These are phyloP conservation scores for Yamagishiella unicocca DNA, from an alignment of 139 green algal genomes.

Conservation along the genomic window DNA sequence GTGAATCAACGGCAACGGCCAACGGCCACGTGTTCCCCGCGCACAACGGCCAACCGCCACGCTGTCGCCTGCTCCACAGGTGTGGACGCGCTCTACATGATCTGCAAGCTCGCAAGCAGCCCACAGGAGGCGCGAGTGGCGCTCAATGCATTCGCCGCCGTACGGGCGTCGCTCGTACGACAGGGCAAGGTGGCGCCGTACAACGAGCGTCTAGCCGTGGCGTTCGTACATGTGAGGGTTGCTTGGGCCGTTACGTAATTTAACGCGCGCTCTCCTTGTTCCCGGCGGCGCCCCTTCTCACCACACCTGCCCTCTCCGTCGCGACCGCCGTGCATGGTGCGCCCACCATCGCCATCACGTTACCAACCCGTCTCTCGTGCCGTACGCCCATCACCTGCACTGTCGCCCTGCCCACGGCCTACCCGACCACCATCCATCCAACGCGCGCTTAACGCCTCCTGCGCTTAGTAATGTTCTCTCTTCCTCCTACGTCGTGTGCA, in stretches of 20 bases:
- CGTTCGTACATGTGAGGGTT: conserved; percentile 41
- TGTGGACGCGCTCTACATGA: conserved; percentile 38
- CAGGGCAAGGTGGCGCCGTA: conserved; percentile 12
- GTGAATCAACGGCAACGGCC: background rate
- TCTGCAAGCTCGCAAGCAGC: conserved; percentile 30
- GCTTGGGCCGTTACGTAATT: too few species aligned
- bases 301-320: background rate
- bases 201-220: background rate
- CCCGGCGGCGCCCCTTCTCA: too few species aligned
- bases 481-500: too few species aligned
- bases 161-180: conserved; percentile 37
- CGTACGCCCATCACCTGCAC: background rate
- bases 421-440: background rate
- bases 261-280: too few species aligned
- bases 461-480: background rate
- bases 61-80: background rate
- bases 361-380: background rate
- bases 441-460: background rate
- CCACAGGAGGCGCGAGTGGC: conserved; percentile 31
- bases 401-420: background rate
- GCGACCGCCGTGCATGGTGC: background rate
- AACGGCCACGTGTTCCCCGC: background rate
- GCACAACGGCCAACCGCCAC: background rate
- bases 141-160: conserved; percentile 47
- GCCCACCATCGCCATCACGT: background rate